A percentile compares a stretch with the other conserved stretches of the same genome.
These are phyloP conservation scores for Colletotrichum eleusines DNA, from an alignment of 2,329 filamentous ascomycete genomes.

Conservation along the genomic window DNA sequence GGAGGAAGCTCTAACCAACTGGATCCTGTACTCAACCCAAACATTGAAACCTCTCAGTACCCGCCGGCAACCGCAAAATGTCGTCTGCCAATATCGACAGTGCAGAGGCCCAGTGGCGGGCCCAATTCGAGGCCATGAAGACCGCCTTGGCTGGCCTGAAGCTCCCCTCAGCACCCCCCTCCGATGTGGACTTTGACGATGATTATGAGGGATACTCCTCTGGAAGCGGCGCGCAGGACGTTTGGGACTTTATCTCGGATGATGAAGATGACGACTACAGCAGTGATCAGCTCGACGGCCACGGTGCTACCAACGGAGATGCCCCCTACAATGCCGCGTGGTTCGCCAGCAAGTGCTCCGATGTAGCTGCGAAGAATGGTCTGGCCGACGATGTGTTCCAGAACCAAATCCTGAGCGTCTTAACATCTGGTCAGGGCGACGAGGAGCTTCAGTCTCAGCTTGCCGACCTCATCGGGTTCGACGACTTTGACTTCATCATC, in stretches of 20 bases:
- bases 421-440: slow-evolving; percentile 76
- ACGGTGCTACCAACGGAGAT: slow-evolving; percentile 47
- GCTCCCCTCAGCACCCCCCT: slow-evolving; percentile 52
- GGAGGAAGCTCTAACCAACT: neutral
- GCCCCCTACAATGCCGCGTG: slow-evolving; percentile 71
- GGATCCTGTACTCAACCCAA: neutral
- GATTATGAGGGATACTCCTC: slow-evolving; percentile 69
- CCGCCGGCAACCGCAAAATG: slow-evolving; percentile 45
- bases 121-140: slow-evolving; percentile 88
- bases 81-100: slow-evolving; percentile 52
- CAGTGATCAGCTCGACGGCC: slow-evolving; percentile 65
- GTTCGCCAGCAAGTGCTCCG: slow-evolving; percentile 77
- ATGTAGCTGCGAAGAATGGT: slow-evolving; percentile 75
- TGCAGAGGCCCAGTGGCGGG: slow-evolving; percentile 79
- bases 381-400: slow-evolving; percentile 78
- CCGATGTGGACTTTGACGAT: slow-evolving; percentile 72
- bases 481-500: slow-evolving; percentile 92
- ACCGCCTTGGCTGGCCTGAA: slow-evolving; percentile 82
- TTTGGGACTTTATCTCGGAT: slow-evolving; percentile 93
- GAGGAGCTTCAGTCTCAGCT: slow-evolving; percentile 93
- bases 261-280: slow-evolving; percentile 72
- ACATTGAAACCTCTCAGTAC: neutral
- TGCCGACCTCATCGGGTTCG: slow-evolving; percentile 91
- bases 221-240: slow-evolving; percentile 78
- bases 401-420: slow-evolving; percentile 80